Evolutionary conservation across 768 basidiomycete genomes (phyloP), one percentile per base, ranked within the genome.

Genomic region (Agaricus subrufescens): DNA sequence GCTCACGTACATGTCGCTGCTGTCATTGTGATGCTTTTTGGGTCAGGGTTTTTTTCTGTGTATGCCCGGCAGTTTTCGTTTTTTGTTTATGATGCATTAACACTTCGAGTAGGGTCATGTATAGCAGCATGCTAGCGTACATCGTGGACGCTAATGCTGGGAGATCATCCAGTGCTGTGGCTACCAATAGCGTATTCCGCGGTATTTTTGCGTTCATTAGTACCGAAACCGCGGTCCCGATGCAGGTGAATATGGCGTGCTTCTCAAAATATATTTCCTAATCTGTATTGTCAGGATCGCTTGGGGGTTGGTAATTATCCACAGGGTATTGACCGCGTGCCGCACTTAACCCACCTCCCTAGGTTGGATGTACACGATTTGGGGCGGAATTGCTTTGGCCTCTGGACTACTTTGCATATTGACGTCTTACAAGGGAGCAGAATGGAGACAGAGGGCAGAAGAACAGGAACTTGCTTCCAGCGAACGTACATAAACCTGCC

Each of bases 1-100:
- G 66, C 83, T 58, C 81, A 81, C 39, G 74, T 83, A 3, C 76
- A 87, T 61, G 72, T 93, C 42, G 78, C 85, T 1, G 86, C 78
- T 0, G 74, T 91, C 25, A 85, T 89, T 63, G 75, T 89, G 7
- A 76, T 83, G 66, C 74, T 94, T 9, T 89, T 93, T 69, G 64
- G 85, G 43, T 73, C 78, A 14, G 93, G 91, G 12, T 86, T 91
- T 65, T 81, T 85, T 59, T 78, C 82, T 9, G 85, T 89, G 89
- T 91, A 60, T 63, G 84, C 67, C 23, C 30, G 12, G 23, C 25
- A 8, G 2, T 30, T 29, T n/a, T 10, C 27, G 15, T 31, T 31
- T 9, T n/a, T 10, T 31, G 15, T 8, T n/a, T 1, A 10, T 27
- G 12, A n/a, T 30, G 27, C 1, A 54, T 38, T 45, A 47, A 47